Evolutionary conservation across 352 stramenopile species (phyloP), one percentile per base, ranked within the genome.

Genomic region (Blastocystis sp.): DNA sequence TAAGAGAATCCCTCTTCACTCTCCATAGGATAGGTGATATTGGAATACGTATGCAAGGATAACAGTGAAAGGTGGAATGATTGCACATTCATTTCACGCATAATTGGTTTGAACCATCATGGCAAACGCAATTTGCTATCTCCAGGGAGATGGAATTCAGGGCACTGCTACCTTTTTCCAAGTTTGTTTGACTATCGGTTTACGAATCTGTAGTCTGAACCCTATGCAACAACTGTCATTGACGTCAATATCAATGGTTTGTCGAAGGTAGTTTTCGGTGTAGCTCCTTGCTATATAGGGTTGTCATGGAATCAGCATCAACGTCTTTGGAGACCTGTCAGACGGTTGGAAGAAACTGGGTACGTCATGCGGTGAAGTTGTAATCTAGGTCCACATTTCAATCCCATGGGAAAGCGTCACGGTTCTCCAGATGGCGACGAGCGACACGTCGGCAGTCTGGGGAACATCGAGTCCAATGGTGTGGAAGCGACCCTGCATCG

Each of bases 391-490:
- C 61, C 71, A n/a, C 84, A 87, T 51, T 87, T 76, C 75, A 87
- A 87, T 78, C 84, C 84, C 24, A 71, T 87, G 29, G 84, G 84
- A 87, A 87, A 87, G 42, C 72, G 77, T 14, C 84, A 87, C 73
- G 84, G 84, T 48, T 29, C 24, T 27, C 69, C 71, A 18, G 11
- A 61, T 18, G 54, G 63, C 24, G 75, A 87, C 4, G 61, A 81
- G 14, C 27, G 84, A 42, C 84, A 87, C 24, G 84, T 87, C 29
- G 84, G 84, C 84, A 87, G 84, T 48, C 27, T 87, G 8, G 84
- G 84, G 59, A 87, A 87, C 48, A 87, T 87, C 40, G 71, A 29
- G 16, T 69, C 84, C 24, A 44, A 86, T 44, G 77, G 71, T 0
- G 16, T 59, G 8, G 49, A 34, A 8, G 54, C 54, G 1, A 69